Evolutionary conservation across 805 yeast genomes (phyloP).

Genomic region (Wickerhamomyces subpelliculosus): DNA sequence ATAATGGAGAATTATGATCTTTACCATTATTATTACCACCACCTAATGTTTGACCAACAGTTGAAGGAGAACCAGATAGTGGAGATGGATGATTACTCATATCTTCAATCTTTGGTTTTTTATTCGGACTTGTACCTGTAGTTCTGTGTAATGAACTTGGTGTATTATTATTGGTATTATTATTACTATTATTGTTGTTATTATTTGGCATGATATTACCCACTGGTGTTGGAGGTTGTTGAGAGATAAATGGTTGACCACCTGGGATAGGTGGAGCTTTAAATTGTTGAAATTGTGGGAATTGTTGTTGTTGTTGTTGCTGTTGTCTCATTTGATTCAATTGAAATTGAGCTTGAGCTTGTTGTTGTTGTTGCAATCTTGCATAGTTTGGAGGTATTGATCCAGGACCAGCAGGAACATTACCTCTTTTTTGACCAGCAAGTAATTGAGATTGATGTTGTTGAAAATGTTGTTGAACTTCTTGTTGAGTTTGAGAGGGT

Average conservation of each 20-base stretch:
- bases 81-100: conserved; percentile 8
- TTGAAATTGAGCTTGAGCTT: conserved; percentile 35
- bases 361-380: conserved; percentile 22
- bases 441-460: conserved; percentile 22
- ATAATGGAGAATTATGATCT: conserved; percentile 11
- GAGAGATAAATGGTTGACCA: neutral
- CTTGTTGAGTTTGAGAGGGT: conserved; percentile 21
- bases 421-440: conserved; percentile 16
- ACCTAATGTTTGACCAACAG: neutral
- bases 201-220: no score
- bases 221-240: conserved; percentile 1
- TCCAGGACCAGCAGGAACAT: conserved; percentile 1
- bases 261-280: conserved; percentile 1
- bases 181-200: no score
- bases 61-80: neutral
- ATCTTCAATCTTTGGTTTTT: conserved; percentile 16
- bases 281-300: conserved; percentile 5
- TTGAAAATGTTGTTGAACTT: conserved; percentile 19
- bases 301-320: conserved; percentile 19
- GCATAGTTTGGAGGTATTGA: conserved; percentile 19
- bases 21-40: conserved; percentile 1
- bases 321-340: conserved; percentile 45
- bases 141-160: neutral
- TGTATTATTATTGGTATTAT: no score
- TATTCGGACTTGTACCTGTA: conserved; percentile 9